A percentile compares a stretch with the other conserved stretches of the same genome.
phyloP scores from a whole-genome alignment of 2,329 filamentous ascomycete genomes.

The Hyphodiscus sp. region DNA sequence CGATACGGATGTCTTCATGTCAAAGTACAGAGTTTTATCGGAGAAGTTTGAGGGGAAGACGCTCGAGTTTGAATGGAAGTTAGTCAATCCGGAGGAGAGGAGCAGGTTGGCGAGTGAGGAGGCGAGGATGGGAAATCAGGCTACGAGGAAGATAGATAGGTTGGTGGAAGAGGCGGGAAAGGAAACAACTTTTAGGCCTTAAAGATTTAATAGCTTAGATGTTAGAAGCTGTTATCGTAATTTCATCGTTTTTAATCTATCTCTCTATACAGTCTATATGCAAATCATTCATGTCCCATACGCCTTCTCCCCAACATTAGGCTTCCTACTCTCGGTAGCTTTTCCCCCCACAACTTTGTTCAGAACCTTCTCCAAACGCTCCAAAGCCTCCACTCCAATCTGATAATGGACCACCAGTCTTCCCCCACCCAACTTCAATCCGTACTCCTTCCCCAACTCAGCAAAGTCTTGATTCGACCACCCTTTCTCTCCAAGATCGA shows the following conservation, averaged over 20 bases:
- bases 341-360: constrained; percentile 24
- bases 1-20: constrained; percentile 55
- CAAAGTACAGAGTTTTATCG: constrained; percentile 36
- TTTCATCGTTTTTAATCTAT: neutral
- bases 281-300: constrained; percentile 23
- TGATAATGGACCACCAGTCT: constrained; percentile 66
- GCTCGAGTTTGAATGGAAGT: neutral
- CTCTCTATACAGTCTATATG: neutral
- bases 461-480: constrained; percentile 47
- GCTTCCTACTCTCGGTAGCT: constrained; percentile 7
- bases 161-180: too few relatives aligned
- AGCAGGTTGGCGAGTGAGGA: too few relatives aligned
- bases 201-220: neutral
- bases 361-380: constrained; percentile 41
- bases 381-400: constrained; percentile 54
- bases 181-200: neutral
- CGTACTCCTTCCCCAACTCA: constrained; percentile 47
- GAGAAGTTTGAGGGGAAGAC: constrained; percentile 5
- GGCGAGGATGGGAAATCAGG: too few relatives aligned
- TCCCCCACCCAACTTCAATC: constrained; percentile 49
- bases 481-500: constrained; percentile 53
- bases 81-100: neutral
- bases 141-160: too few relatives aligned
- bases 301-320: constrained; percentile 24
- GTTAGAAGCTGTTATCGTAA: neutral